Evolutionary conservation across 1,284 basidiomycete genomes (phyloP).

Genomic region (Violaceomyces palustris): DNA sequence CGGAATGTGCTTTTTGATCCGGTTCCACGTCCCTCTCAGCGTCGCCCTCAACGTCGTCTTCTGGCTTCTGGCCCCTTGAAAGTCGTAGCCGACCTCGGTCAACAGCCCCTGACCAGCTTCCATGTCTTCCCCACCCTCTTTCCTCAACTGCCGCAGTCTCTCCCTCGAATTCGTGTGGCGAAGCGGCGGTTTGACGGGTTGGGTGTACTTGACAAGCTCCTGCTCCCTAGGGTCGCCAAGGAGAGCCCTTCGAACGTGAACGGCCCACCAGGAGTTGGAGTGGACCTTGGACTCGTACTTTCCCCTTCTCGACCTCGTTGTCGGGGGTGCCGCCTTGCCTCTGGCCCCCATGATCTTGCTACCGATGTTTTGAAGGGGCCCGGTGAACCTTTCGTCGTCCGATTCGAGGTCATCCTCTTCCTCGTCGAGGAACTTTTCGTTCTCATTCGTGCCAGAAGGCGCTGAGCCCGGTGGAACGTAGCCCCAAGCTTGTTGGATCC

Average conservation of each 20-base stretch:
- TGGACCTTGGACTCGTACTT: constrained; percentile 18
- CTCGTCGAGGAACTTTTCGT: background rate
- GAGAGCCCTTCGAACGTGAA: constrained; percentile 11
- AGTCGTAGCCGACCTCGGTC: no score
- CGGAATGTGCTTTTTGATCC: no score
- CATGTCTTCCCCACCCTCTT: no score
- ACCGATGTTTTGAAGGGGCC: constrained; percentile 13
- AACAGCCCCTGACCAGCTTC: no score
- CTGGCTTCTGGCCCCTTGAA: no score
- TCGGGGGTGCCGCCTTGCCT: constrained; percentile 5
- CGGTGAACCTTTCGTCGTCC: constrained; percentile 12
- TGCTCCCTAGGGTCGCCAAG: no score
- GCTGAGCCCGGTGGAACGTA: background rate
- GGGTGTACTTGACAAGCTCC: no score
- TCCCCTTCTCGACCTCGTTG: constrained; percentile 6
- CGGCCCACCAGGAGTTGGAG: constrained; percentile 15
- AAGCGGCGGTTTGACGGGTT: no score
- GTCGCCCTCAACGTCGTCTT: no score
- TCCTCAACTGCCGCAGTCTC: no score
- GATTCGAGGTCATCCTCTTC: constrained; percentile 9
- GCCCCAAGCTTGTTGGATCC: background rate
- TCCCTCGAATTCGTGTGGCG: no score
- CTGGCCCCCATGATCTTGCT: constrained; percentile 14
- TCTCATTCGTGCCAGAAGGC: background rate
- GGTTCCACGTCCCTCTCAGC: no score